phyloP scores from a whole-genome alignment of 495 filamentous ascomycete species.

The Pseudomonodictys pantanalensis region DNA sequence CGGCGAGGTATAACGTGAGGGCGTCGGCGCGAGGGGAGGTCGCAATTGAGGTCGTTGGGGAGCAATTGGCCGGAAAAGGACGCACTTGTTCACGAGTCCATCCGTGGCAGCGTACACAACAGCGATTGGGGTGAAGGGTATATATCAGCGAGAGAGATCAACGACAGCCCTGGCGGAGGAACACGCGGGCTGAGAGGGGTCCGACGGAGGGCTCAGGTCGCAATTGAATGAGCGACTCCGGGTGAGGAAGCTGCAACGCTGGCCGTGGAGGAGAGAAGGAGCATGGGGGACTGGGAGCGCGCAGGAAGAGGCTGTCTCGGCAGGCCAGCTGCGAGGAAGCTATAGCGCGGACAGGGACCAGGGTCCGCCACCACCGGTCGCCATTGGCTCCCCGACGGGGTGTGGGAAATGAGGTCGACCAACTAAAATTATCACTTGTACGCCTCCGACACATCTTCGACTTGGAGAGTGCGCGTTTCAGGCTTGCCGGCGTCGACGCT shows the following conservation, averaged over 20 bases:
- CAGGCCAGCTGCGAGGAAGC: not conserved
- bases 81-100: conserved; percentile 28
- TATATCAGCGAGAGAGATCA: not conserved
- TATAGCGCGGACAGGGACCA: conserved; percentile 2
- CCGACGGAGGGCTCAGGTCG: conserved; percentile 13
- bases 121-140: not conserved
- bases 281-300: conserved; percentile 10
- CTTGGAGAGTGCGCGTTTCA: conserved; percentile 3
- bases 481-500: not conserved
- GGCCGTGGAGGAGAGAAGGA: conserved; percentile 25
- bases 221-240: conserved; percentile 30
- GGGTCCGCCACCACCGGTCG: not conserved
- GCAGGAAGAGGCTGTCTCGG: conserved; percentile 1
- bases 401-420: conserved; percentile 20
- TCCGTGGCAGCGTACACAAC: conserved; percentile 19
- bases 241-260: conserved; percentile 28
- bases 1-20: not conserved
- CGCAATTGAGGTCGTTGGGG: conserved; percentile 14
- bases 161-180: conserved; percentile 1
- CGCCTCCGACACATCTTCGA: not conserved
- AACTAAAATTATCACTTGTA: conserved; percentile 26
- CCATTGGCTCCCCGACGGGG: conserved; percentile 14
- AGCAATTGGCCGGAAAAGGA: conserved; percentile 13
- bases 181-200: conserved; percentile 21
- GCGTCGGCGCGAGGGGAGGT: not conserved